Conservation (phyloP, 345 rosid species). For the Brassica rapa region DNA sequence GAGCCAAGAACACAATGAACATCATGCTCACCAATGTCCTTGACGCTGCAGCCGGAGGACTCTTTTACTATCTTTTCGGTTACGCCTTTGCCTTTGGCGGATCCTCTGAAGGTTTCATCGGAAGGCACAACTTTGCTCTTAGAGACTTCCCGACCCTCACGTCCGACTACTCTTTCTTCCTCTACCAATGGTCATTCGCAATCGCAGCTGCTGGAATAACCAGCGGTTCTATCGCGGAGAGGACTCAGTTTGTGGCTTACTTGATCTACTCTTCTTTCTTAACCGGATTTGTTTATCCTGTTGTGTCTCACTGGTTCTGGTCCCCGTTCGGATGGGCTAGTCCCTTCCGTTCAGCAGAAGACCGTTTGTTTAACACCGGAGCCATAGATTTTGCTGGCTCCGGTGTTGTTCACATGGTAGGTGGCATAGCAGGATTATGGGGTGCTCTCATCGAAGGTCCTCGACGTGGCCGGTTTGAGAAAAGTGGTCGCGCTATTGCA, state of each 20-base stretch:
- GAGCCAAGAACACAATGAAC: conserved; percentile 88
- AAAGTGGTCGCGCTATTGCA: conserved; percentile 38
- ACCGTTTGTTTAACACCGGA: conserved; percentile 58
- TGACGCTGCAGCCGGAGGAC: conserved; percentile 82
- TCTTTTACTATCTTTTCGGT: conserved; percentile 81
- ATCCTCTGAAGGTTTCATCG: conserved; percentile 80
- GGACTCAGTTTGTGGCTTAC: conserved; percentile 82
- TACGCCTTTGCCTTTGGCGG: conserved; percentile 82
- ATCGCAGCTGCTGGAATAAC: conserved; percentile 91
- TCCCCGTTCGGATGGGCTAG: conserved; percentile 78
- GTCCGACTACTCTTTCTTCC: conserved; percentile 62
- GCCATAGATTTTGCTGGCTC: conserved; percentile 79
- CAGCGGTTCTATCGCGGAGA: conserved; percentile 87
- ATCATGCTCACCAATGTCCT: conserved; percentile 91
- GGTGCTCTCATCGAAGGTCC: conserved; percentile 76
- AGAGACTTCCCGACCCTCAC: conserved; percentile 37
- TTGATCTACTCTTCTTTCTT: conserved; percentile 71
- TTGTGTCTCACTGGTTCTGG: conserved; percentile 93
- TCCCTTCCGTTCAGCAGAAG: conserved; percentile 33
- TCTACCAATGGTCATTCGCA: conserved; percentile 90
- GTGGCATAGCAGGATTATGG: conserved; percentile 71
- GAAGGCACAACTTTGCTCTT: conserved; percentile 66
- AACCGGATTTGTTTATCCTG: conserved; percentile 83
- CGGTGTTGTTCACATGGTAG: conserved; percentile 71
- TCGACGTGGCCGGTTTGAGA: conserved; percentile 59